Percentiles rank a stretch among this genome's conserved stretches.
Evolutionary conservation across 192 early-diverging fungal genomes (phyloP).

Genomic region (Backusella mclennaniae): DNA sequence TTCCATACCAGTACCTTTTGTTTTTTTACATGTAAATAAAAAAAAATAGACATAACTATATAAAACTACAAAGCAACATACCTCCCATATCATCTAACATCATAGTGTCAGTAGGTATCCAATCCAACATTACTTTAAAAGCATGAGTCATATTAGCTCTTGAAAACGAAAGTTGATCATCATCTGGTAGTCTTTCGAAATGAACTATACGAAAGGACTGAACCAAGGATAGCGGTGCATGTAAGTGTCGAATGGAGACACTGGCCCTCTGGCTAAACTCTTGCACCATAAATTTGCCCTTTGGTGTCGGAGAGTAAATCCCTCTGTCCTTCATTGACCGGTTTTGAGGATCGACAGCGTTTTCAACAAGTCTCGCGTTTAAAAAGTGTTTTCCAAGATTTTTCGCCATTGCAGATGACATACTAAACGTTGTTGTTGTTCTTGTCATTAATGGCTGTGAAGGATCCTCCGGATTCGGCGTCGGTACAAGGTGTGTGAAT

Average conservation of each 20-base stretch:
- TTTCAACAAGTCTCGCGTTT: conserved; percentile 47
- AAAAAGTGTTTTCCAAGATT: conserved; percentile 53
- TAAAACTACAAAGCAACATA: background rate
- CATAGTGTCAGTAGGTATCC: conserved; percentile 36
- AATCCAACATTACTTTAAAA: conserved; percentile 46
- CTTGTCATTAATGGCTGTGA: conserved; percentile 45
- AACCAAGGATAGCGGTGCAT: background rate
- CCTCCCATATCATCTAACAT: conserved; percentile 22
- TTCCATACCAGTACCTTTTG: conserved; percentile 4
- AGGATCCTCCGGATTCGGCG: conserved; percentile 45
- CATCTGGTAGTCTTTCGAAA: conserved; percentile 26
- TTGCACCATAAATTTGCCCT: conserved; percentile 49
- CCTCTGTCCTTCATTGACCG: conserved; percentile 45
- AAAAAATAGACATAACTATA: background rate
- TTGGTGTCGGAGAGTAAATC: conserved; percentile 45
- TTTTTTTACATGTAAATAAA: background rate
- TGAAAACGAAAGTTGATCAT: conserved; percentile 45
- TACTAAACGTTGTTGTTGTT: conserved; percentile 56
- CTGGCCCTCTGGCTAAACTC: conserved; percentile 37
- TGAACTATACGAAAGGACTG: conserved; percentile 8
- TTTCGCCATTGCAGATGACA: conserved; percentile 49
- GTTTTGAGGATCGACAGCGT: conserved; percentile 40
- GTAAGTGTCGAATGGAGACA: conserved; percentile 32
- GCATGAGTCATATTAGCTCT: conserved; percentile 36
- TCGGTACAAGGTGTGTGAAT: conserved; percentile 47